A percentile compares a stretch with the other conserved stretches of the same genome.
Conservation (phyloP, 768 basidiomycete species). For the Guyanaporus albipodus region DNA sequence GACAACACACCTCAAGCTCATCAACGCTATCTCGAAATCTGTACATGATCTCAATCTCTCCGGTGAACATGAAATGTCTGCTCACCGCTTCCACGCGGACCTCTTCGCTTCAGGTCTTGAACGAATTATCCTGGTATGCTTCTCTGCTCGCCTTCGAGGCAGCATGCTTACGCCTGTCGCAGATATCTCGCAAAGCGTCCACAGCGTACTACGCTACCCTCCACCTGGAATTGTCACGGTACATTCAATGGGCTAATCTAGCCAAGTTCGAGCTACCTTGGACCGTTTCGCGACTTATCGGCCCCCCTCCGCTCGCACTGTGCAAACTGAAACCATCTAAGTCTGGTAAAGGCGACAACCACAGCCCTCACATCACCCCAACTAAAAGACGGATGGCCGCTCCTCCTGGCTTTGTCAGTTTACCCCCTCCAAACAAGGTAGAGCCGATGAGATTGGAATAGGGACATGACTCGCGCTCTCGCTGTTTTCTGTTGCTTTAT, state of each 20-base stretch:
- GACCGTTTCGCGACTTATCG: constrained; percentile 74
- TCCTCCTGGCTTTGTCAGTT: constrained; percentile 15
- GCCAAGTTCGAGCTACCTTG: constrained; percentile 80
- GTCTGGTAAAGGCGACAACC: constrained; percentile 8
- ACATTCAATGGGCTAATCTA: constrained; percentile 61
- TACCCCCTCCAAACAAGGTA: constrained; percentile 42
- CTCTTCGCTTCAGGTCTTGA: constrained; percentile 91
- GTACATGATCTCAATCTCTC: constrained; percentile 64
- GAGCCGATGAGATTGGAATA: constrained; percentile 44
- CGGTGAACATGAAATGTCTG: constrained; percentile 68
- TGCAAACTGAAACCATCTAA: constrained; percentile 37
- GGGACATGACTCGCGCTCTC: neutral
- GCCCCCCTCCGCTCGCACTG: constrained; percentile 65
- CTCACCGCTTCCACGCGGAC: constrained; percentile 79
- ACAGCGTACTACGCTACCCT: constrained; percentile 91
- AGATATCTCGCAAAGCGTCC: constrained; percentile 96
- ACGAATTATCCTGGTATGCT: constrained; percentile 76
- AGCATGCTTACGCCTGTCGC: neutral
- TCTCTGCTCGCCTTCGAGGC: neutral
- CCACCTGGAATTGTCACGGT: constrained; percentile 90
- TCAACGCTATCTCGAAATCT: constrained; percentile 73
- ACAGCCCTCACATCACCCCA: constrained; percentile 23
- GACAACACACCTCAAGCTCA: constrained; percentile 84
- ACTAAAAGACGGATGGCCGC: constrained; percentile 19
- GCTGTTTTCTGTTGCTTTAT: constrained; percentile 1